A percentile compares a stretch with the other conserved stretches of the same genome.
These are phyloP conservation scores for Ustilago lituana DNA, from an alignment of 1,284 basidiomycete species.

Conservation along the genomic window DNA sequence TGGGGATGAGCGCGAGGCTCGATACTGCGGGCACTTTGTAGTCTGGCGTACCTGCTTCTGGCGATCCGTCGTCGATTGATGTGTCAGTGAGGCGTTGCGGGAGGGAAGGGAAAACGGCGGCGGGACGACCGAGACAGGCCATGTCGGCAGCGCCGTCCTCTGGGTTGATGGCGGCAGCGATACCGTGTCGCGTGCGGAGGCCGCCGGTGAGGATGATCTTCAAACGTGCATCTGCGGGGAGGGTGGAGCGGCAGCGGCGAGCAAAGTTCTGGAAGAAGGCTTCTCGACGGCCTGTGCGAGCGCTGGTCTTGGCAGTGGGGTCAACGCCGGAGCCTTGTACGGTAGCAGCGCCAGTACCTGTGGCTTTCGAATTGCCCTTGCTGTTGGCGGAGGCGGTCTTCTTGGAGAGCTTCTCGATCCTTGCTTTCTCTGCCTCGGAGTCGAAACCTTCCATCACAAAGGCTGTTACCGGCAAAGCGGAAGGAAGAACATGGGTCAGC, in stretches of 20 bases:
- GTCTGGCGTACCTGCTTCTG: constrained; percentile 43
- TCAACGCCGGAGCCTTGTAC: constrained; percentile 31
- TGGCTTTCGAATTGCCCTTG: constrained; percentile 16
- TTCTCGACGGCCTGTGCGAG: constrained; percentile 69
- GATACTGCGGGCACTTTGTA: constrained; percentile 57
- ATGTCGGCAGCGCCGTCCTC: constrained; percentile 70
- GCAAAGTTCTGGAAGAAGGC: constrained; percentile 69
- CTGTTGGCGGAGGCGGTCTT: constrained; percentile 11
- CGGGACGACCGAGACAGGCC: constrained; percentile 79
- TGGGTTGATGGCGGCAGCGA: constrained; percentile 70
- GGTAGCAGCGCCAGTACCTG: constrained; percentile 10
- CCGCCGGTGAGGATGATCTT: constrained; percentile 85
- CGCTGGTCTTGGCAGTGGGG: constrained; percentile 25
- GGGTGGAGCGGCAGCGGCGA: constrained; percentile 65
- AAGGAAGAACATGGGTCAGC: neutral
- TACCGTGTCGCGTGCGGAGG: constrained; percentile 74
- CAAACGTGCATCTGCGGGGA: constrained; percentile 40
- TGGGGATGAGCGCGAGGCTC: constrained; percentile 54
- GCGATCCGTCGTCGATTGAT: constrained; percentile 27
- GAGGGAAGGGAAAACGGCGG: constrained; percentile 75
- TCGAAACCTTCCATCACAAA: constrained; percentile 65
- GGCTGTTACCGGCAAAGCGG: constrained; percentile 13
- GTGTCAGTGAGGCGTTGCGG: constrained; percentile 68
- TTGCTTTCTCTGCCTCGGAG: constrained; percentile 54
- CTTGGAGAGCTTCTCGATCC: constrained; percentile 31